phyloP scores from a whole-genome alignment of 2,329 filamentous ascomycete species.

The Apiospora arundinis region DNA sequence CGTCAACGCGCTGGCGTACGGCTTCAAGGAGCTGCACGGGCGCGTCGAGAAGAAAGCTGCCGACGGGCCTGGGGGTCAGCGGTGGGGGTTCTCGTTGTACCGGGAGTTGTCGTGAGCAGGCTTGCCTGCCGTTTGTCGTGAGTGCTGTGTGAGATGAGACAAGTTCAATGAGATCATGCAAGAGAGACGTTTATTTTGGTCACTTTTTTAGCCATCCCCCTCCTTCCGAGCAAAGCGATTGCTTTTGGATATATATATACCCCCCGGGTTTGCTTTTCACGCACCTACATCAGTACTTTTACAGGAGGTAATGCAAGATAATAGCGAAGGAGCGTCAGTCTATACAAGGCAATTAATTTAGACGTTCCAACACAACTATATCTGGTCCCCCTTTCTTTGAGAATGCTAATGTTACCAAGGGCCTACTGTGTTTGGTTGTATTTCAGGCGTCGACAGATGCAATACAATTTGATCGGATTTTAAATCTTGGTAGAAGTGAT shows the following conservation, averaged over 20 bases:
- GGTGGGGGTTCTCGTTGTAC: neutral
- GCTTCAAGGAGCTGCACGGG: conserved; percentile 25
- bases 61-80: neutral
- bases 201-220: neutral
- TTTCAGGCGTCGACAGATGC: neutral
- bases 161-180: neutral
- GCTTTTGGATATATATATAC: neutral
- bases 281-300: too few relatives aligned
- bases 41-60: neutral
- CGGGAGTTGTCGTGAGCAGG: neutral
- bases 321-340: neutral
- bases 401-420: neutral
- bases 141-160: neutral
- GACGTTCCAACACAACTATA: neutral
- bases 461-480: neutral
- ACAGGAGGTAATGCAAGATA: neutral
- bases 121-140: neutral
- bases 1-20: conserved; percentile 26
- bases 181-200: neutral
- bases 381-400: neutral
- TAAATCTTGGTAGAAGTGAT: too few relatives aligned
- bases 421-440: neutral
- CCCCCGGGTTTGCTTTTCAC: neutral
- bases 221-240: neutral
- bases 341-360: neutral